Base-by-base conservation (phyloP, 1,284 basidiomycete genomes). In the Marasmius fiardii region DNA sequence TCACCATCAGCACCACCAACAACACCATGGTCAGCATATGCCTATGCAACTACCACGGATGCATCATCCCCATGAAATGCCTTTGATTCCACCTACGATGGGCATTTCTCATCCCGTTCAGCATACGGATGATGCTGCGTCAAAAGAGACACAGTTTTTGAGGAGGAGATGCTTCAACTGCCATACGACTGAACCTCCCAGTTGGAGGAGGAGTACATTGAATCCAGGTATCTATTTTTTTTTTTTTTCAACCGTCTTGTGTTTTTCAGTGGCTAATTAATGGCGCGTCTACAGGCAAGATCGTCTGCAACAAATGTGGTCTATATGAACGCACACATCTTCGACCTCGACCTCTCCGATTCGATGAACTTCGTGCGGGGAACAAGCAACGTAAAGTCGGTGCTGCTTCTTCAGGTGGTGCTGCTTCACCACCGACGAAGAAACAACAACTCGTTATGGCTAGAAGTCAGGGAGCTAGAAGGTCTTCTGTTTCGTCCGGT, bases 231-330 rank as follows among this genome's bases (percentile, higher is more conserved):
- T 16, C 7, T 41, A 41, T 2, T 16, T 10, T 4, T 41, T n/a
- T 41, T 4, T n/a, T 5, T 2, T 5, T 5, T 37, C 12, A n/a
- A 37, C 35, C n/a, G n/a, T n/a, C n/a, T n/a, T n/a, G n/a, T n/a
- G n/a, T 37, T n/a, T 5, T 5, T 37, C 35, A 11, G 12, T 12
- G 12, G n/a, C 35, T 37, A 37, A 37, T n/a, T 5, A 3, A 12
- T 37, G 12, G 2, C 5, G 2, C 35, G n/a, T n/a, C 35, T 5
- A 11, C 35, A 41, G 39, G 90, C 61, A 92, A 92, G 73, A 92
- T 92, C 66, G 90, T 92, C 53, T 92, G 90, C 79, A 92, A 92
- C 80, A 92, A 92, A 76, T 92, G 90, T 62, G 90, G 90, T 18
- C 77, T 92, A 39, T 92, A 92, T 68, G 90, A 92, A 71, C 87